Conservation (phyloP, 192 early-diverging fungal genomes). For the Gigaspora rosea region DNA sequence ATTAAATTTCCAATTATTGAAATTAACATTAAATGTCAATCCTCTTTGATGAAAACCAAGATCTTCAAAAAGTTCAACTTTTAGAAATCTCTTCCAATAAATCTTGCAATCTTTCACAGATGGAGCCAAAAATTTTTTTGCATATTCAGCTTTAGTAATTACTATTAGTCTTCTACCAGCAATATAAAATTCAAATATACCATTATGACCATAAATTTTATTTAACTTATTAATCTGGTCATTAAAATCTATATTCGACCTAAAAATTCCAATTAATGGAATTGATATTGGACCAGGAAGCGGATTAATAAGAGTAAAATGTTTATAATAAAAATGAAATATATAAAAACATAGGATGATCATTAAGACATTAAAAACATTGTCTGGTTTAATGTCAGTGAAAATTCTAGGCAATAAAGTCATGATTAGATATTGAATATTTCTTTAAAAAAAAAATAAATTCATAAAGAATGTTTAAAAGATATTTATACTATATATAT, state of each 20-base stretch:
- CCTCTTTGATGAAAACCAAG: conserved; percentile 14
- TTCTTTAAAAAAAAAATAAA: no score
- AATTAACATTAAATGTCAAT: conserved; percentile 1
- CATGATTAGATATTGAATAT: neutral
- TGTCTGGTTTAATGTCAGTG: neutral
- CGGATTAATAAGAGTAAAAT: neutral
- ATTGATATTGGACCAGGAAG: conserved; percentile 17
- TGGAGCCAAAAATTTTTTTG: neutral
- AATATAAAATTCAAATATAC: conserved; percentile 22
- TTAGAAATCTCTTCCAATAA: neutral
- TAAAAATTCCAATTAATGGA: conserved; percentile 21
- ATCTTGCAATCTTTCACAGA: no score
- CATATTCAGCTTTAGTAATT: conserved; percentile 26
- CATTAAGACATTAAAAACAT: neutral
- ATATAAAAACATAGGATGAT: neutral
- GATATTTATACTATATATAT: no score
- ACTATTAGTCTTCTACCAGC: conserved; percentile 5
- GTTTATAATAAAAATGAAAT: conserved; percentile 31
- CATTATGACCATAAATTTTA: conserved; percentile 15
- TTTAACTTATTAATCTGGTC: conserved; percentile 14
- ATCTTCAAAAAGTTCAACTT: conserved; percentile 6
- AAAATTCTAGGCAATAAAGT: neutral
- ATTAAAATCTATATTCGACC: neutral
- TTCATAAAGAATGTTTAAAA: no score
- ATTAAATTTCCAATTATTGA: conserved; percentile 15